phyloP scores from a whole-genome alignment of 2,329 filamentous ascomycete genomes.

The Cadophora sp. region DNA sequence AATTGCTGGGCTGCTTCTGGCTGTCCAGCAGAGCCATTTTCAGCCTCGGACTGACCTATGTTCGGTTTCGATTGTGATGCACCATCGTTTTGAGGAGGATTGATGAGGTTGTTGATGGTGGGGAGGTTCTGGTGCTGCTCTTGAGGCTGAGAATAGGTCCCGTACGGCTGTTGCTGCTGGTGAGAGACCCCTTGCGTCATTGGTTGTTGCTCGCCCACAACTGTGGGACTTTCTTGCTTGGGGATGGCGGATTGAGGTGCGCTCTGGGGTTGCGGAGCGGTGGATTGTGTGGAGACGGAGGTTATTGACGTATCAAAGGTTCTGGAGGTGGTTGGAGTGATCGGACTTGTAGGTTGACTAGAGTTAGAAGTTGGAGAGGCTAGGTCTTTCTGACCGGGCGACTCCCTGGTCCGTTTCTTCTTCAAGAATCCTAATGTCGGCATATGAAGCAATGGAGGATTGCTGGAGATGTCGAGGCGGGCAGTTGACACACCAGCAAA shows the following conservation, averaged over 20 bases:
- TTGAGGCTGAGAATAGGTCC: constrained; percentile 39
- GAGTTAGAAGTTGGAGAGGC: constrained; percentile 72
- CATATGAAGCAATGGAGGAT: constrained; percentile 61
- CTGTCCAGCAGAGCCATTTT: constrained; percentile 21
- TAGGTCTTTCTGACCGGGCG: constrained; percentile 67
- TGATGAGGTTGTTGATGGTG: constrained; percentile 85
- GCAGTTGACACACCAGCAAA: constrained; percentile 38
- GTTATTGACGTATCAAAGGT: constrained; percentile 51
- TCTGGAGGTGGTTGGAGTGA: constrained; percentile 63
- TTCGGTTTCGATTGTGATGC: constrained; percentile 45
- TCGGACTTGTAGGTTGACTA: constrained; percentile 68
- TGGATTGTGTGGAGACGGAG: constrained; percentile 48
- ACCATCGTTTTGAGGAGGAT: constrained; percentile 62
- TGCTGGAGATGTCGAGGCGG: constrained; percentile 37
- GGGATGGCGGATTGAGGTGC: constrained; percentile 39
- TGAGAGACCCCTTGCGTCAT: constrained; percentile 44
- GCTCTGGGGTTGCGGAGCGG: constrained; percentile 40
- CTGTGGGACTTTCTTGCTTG: constrained; percentile 39
- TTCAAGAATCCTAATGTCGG: constrained; percentile 95
- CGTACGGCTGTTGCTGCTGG: constrained; percentile 45
- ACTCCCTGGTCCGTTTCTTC: constrained; percentile 98
- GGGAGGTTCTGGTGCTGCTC: constrained; percentile 68
- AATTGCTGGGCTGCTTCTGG: constrained; percentile 19
- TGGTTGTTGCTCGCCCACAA: constrained; percentile 42
- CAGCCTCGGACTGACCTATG: constrained; percentile 27